phyloP scores from a whole-genome alignment of 352 stramenopile genomes.

The Hyaloperonospora arabidopsidis region DNA sequence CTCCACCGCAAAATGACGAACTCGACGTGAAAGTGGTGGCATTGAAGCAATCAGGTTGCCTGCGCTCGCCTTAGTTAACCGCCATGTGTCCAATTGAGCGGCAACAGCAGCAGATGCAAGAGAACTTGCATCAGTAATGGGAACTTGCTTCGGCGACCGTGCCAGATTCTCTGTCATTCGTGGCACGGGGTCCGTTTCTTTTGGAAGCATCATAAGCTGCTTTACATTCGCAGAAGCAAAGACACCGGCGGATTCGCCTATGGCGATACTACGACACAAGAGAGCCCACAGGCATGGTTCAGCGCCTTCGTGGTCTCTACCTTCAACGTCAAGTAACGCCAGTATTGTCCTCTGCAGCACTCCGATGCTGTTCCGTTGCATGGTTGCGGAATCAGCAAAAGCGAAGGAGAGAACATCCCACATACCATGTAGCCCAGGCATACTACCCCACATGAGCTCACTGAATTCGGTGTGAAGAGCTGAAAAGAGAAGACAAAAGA shows the following conservation, averaged over 20 bases:
- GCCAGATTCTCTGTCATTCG: conserved; percentile 13
- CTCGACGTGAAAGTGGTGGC: conserved; percentile 62
- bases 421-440: conserved; percentile 61
- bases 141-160: conserved; percentile 13
- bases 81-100: conserved; percentile 61
- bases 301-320: conserved; percentile 31
- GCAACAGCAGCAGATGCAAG: conserved; percentile 35
- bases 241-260: conserved; percentile 54
- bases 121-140: conserved; percentile 22
- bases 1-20: conserved; percentile 68
- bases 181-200: conserved; percentile 33
- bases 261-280: conserved; percentile 70
- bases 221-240: conserved; percentile 21
- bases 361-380: conserved; percentile 28
- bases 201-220: conserved; percentile 68
- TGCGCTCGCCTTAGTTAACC: conserved; percentile 61
- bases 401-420: conserved; percentile 54
- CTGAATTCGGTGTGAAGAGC: conserved; percentile 69
- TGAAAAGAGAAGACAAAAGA: conserved; percentile 70
- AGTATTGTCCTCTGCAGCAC: conserved; percentile 54
- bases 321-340: conserved; percentile 63
- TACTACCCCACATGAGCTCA: conserved; percentile 47
- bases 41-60: conserved; percentile 48
- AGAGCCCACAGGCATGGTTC: conserved; percentile 67
- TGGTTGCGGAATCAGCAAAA: conserved; percentile 14